Percentiles rank a stretch among this genome's conserved stretches.
These are phyloP conservation scores for Suhomyces tanzawaensis DNA, from an alignment of 805 yeast genomes.

Conservation along the genomic window DNA sequence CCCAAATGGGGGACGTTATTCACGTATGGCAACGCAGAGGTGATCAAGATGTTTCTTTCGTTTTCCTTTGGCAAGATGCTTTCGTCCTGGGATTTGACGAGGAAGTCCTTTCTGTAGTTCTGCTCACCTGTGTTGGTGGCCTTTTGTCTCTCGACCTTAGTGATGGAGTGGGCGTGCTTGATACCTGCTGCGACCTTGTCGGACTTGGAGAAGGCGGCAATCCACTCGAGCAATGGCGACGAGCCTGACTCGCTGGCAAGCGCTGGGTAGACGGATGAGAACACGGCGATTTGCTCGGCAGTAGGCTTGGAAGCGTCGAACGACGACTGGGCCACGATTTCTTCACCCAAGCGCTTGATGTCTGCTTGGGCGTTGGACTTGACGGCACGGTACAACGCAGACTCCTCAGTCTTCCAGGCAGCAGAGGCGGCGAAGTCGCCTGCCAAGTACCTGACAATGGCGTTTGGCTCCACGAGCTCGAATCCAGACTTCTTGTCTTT, in stretches of 20 bases:
- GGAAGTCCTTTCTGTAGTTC: slow-evolving; percentile 29
- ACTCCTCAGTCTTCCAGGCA: slow-evolving; percentile 44
- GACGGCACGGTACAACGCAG: slow-evolving; percentile 39
- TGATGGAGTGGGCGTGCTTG: slow-evolving; percentile 43
- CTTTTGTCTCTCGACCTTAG: slow-evolving; percentile 41
- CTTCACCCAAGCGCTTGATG: not conserved
- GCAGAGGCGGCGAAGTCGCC: slow-evolving; percentile 41
- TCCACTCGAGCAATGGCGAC: slow-evolving; percentile 32
- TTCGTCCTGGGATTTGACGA: slow-evolving; percentile 29
- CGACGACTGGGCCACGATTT: not conserved
- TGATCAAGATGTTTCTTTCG: slow-evolving; percentile 80
- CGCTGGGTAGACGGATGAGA: slow-evolving; percentile 54
- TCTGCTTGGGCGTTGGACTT: slow-evolving; percentile 23
- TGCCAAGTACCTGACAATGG: slow-evolving; percentile 64
- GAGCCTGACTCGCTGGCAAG: slow-evolving; percentile 12
- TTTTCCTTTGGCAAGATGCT: slow-evolving; percentile 56
- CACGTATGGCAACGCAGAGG: slow-evolving; percentile 97
- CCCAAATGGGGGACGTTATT: slow-evolving; percentile 99
- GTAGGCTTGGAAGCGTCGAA: slow-evolving; percentile 27
- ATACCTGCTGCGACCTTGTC: slow-evolving; percentile 46
- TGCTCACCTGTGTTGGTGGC: slow-evolving; percentile 41
- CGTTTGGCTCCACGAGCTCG: slow-evolving; percentile 61
- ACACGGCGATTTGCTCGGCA: slow-evolving; percentile 57
- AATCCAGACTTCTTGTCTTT: slow-evolving; percentile 37
- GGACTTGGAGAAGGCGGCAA: slow-evolving; percentile 34